Conservation (phyloP, 805 yeast species). For the Candida khao-thaluensis region DNA sequence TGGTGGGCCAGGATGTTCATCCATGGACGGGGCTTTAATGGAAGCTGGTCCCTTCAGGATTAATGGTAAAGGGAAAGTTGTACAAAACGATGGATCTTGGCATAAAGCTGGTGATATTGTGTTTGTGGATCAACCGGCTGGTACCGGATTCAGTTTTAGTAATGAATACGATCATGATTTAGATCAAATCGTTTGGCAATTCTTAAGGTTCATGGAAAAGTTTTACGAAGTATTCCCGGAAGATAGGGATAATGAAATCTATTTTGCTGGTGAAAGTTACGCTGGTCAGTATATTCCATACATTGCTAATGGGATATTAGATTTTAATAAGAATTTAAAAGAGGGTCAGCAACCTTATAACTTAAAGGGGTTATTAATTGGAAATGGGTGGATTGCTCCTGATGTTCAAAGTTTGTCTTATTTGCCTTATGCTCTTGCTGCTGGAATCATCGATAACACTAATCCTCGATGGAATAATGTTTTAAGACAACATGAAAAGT, state of each 20-base stretch:
- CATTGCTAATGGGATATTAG: constrained; percentile 63
- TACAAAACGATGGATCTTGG: constrained; percentile 77
- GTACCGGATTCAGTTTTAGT: constrained; percentile 83
- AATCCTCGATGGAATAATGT: constrained; percentile 42
- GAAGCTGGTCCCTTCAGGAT: constrained; percentile 89
- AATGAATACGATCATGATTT: constrained; percentile 55
- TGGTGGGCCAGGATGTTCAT: constrained; percentile 98
- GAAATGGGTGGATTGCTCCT: constrained; percentile 96
- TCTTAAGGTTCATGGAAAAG: constrained; percentile 61
- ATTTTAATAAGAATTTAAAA: constrained; percentile 34
- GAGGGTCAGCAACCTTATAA: constrained; percentile 29
- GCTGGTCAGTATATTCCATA: constrained; percentile 97
- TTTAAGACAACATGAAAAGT: constrained; percentile 51
- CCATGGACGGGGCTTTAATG: constrained; percentile 95
- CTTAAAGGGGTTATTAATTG: constrained; percentile 70
- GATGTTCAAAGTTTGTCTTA: constrained; percentile 78
- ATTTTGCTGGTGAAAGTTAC: constrained; percentile 91
- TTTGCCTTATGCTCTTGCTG: constrained; percentile 64
- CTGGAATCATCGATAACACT: constrained; percentile 49
- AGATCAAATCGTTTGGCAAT: constrained; percentile 56
- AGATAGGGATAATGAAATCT: constrained; percentile 59
- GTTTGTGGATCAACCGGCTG: constrained; percentile 92
- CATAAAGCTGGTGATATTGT: constrained; percentile 72
- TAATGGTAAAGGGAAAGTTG: constrained; percentile 40
- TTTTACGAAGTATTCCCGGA: constrained; percentile 75